These are phyloP conservation scores for Vitellaria paradoxa DNA, from an alignment of 179 eudicot species.

Conservation along the genomic window DNA sequence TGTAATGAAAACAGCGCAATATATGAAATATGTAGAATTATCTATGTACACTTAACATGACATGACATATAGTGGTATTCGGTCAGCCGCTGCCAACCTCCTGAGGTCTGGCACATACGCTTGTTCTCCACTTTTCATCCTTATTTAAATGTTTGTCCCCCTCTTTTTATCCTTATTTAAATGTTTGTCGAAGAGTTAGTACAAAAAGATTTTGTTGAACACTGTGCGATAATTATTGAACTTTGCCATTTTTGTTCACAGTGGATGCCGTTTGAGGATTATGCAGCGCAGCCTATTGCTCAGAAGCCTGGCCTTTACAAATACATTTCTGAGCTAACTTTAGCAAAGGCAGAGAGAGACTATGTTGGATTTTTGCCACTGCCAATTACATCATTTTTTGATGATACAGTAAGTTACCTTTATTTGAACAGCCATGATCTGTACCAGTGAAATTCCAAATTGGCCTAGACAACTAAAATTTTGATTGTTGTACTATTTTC, in stretches of 20 bases:
- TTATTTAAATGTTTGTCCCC: background rate
- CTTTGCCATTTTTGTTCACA: slow-evolving; percentile 15
- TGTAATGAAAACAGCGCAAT: background rate
- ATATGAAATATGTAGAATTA: background rate
- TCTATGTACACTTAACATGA: background rate
- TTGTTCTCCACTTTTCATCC: background rate
- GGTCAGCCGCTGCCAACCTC: background rate
- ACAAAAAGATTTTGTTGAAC: background rate
- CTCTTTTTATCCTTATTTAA: background rate
- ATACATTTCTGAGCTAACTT: slow-evolving; percentile 33
- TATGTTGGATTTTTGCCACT: slow-evolving; percentile 40
- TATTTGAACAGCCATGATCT: slow-evolving; percentile 40
- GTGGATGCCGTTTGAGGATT: slow-evolving; percentile 59
- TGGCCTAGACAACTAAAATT: background rate
- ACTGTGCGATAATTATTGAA: background rate
- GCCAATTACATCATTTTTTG: slow-evolving; percentile 20
- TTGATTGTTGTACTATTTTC: background rate
- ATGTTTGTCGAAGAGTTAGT: too few relatives aligned
- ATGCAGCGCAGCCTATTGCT: slow-evolving; percentile 40
- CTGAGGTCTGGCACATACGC: background rate
- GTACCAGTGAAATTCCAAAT: slow-evolving; percentile 16
- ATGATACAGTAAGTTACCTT: slow-evolving; percentile 19
- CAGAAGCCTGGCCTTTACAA: slow-evolving; percentile 29
- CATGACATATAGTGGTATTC: too few relatives aligned
- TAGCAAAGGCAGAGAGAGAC: slow-evolving; percentile 36